phyloP scores from a whole-genome alignment of 306 rosid genomes.

The Glycine latifolia region DNA sequence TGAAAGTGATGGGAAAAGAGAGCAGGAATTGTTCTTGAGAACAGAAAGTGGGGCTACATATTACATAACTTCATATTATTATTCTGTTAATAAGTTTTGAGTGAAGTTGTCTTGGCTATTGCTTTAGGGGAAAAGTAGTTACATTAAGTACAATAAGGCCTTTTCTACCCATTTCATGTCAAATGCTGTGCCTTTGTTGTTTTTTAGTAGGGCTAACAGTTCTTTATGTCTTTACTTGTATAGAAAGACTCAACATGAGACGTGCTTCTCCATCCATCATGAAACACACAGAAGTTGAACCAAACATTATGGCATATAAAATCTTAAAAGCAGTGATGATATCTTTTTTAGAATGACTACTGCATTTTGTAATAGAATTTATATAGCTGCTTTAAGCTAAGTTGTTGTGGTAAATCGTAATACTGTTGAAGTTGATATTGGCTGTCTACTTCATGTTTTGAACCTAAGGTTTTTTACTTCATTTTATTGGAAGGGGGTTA shows the following conservation, averaged over 20 bases:
- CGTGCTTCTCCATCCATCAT: conserved; percentile 16
- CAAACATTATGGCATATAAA: neutral
- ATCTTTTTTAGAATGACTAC: no score
- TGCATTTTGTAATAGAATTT: neutral
- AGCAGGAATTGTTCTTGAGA: conserved; percentile 56
- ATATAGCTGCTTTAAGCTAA: neutral
- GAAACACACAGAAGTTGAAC: conserved; percentile 22
- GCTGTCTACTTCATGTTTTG: conserved; percentile 14
- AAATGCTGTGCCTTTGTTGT: neutral
- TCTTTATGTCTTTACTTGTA: conserved; percentile 1
- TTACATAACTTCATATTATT: neutral
- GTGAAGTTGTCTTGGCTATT: conserved; percentile 9
- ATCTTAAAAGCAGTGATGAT: no score
- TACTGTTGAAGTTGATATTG: neutral
- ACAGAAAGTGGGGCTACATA: conserved; percentile 66
- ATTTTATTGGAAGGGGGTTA: neutral
- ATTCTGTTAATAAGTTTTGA: neutral
- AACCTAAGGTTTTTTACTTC: neutral
- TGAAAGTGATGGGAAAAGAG: conserved; percentile 55
- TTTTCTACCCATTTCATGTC: neutral
- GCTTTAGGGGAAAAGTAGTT: conserved; percentile 25
- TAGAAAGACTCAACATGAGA: neutral
- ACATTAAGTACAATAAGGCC: neutral
- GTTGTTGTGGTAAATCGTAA: neutral
- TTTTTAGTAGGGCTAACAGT: neutral